Conservation (phyloP, 2,329 filamentous ascomycete genomes). For the Cytospora mali region DNA sequence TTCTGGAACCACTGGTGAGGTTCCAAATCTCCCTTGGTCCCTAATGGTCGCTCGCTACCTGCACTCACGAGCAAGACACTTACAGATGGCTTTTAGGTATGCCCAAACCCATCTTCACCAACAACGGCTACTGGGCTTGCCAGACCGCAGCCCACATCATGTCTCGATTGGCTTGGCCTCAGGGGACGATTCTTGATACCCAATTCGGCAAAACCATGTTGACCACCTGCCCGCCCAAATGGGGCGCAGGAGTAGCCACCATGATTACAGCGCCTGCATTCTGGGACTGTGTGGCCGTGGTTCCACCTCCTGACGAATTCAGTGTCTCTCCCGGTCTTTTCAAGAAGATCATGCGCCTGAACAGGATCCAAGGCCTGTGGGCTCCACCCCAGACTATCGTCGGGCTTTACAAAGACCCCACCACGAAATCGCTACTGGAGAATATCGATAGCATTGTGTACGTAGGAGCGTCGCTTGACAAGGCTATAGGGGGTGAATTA, state of each 20-base stretch:
- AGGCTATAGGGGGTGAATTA: not conserved
- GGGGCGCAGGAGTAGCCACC: not conserved
- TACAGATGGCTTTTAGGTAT: not conserved
- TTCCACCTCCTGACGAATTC: not conserved
- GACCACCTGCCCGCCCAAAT: constrained; percentile 1
- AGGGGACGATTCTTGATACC: not conserved
- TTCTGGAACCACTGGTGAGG: not conserved
- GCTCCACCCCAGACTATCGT: not conserved
- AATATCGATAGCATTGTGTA: not conserved
- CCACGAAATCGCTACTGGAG: not conserved
- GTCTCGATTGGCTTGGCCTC: not conserved
- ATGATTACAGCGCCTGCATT: no score
- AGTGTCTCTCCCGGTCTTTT: not conserved
- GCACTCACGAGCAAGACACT: not conserved
- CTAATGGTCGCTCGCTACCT: no score
- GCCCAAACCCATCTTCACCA: constrained; percentile 3
- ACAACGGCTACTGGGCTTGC: constrained; percentile 3
- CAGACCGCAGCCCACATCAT: not conserved
- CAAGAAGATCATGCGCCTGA: not conserved
- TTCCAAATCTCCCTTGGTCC: no score
- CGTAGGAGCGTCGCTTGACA: not conserved
- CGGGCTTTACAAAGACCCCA: not conserved
- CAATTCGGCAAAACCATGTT: not conserved
- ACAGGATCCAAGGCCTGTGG: not conserved
- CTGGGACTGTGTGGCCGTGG: not conserved